Evolutionary conservation across 306 rosid species (phyloP).

Genomic region (Urtica urens): DNA sequence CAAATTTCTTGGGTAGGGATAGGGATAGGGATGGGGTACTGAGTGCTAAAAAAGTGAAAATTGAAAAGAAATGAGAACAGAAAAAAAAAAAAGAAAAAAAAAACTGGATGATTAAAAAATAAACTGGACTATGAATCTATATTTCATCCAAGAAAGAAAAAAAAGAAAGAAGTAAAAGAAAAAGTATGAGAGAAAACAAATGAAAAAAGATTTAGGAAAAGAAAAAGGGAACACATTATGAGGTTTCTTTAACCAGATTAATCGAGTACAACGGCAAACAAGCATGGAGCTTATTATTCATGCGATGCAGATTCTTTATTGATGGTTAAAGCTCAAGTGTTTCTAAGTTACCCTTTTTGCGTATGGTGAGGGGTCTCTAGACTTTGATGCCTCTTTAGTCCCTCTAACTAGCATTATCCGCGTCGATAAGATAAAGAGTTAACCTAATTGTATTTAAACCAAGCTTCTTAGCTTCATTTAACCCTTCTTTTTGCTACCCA

Average conservation of each 20-base stretch:
- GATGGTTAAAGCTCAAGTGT: conserved; percentile 25
- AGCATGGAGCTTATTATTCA: conserved; percentile 18
- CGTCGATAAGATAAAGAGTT: too few species aligned
- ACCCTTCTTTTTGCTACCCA: too few species aligned
- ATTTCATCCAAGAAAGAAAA: conserved; percentile 6
- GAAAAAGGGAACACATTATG: too few species aligned
- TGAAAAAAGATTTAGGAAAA: conserved; percentile 5
- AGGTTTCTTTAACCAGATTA: conserved; percentile 14
- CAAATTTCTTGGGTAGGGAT: conserved; percentile 33
- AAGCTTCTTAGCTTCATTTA: too few species aligned
- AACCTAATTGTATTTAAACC: too few species aligned
- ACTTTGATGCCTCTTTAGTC: conserved; percentile 19
- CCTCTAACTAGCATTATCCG: conserved; percentile 13
- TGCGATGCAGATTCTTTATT: conserved; percentile 22
- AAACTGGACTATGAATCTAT: too few species aligned
- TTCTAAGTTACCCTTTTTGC: conserved; percentile 14
- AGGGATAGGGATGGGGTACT: too few species aligned
- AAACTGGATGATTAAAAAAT: too few species aligned
- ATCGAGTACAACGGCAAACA: conserved; percentile 22
- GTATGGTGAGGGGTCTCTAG: conserved; percentile 36
- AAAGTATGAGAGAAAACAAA: neutral
- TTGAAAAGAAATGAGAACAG: too few species aligned
- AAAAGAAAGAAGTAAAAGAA: neutral
- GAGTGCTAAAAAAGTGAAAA: too few species aligned
- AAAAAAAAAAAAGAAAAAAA: too few species aligned